Evolutionary conservation across 148 eudicot genomes (phyloP).

Genomic region (Hydrangea macrophylla): DNA sequence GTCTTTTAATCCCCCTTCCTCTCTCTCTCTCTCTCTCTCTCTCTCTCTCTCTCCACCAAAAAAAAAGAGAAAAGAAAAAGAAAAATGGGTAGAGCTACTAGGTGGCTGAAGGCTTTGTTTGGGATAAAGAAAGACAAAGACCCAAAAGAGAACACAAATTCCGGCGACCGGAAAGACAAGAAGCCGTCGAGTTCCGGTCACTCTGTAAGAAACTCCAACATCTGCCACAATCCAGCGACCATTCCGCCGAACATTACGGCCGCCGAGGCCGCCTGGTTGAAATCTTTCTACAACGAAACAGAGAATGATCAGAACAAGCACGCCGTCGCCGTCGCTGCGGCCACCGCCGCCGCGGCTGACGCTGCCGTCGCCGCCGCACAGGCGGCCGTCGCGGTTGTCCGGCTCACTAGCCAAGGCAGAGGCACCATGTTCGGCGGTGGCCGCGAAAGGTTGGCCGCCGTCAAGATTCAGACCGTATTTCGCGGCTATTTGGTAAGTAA

Average conservation of each 20-base stretch:
- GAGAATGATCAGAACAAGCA: constrained; percentile 61
- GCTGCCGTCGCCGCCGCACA: constrained; percentile 85
- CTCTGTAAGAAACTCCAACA: constrained; percentile 14
- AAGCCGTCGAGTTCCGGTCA: constrained; percentile 14
- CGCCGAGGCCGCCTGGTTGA: constrained; percentile 61
- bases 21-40: not conserved
- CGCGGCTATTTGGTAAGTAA: too few relatives aligned
- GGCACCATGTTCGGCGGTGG: constrained; percentile 29
- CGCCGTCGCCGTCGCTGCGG: constrained; percentile 76
- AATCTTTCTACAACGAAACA: constrained; percentile 36
- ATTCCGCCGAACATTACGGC: constrained; percentile 45
- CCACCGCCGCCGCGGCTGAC: constrained; percentile 75
- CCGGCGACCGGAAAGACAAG: constrained; percentile 29
- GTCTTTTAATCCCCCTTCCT: not conserved
- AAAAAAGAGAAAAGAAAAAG: too few relatives aligned
- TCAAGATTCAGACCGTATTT: not conserved
- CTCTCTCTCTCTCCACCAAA: not conserved
- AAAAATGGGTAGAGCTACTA: constrained; percentile 61
- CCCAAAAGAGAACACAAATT: constrained; percentile 9
- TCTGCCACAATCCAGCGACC: constrained; percentile 40
- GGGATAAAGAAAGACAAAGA: constrained; percentile 35
- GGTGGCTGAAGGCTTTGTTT: constrained; percentile 65
- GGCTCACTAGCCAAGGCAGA: constrained; percentile 59
- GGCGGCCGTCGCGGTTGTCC: constrained; percentile 72
- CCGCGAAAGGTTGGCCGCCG: constrained; percentile 51